Evolutionary conservation across 2,329 filamentous ascomycete genomes (phyloP), one percentile per base, ranked within the genome.

Genomic region (Dothidotthia symphoricarpi): DNA sequence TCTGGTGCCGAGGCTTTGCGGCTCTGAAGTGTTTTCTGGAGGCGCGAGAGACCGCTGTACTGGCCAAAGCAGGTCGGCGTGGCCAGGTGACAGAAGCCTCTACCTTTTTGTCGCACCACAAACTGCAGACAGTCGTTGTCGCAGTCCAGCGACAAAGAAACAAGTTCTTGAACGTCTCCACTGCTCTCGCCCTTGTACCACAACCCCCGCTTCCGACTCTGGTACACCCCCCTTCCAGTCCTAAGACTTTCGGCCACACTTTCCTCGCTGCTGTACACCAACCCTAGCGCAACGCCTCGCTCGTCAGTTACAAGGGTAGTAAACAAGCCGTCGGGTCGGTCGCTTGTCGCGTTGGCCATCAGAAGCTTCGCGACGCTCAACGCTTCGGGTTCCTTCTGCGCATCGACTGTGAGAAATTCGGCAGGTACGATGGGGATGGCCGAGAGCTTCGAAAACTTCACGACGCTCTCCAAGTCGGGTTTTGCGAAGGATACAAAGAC

Each of bases 111-210:
- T 54, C 81, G 83, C 28, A 97, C 91, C 11, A 88, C 79, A 65
- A 96, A 97, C 51, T 86, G 85, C 55, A 98, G 70, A 41, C 90
- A 94, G 67, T 98, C 93, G 49, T 85, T 85, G 67, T 98, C 93
- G 67, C 93, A 98, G 68, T 98, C 93, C 36, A 94, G 75, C 1
- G 85, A 85, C 49, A 98, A 78, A 40, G 82, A 82, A 15, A 97
- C 75, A 34, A 98, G 75, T 66, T 96, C 83, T 67, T 98, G 93
- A 10, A 87, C 88, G 64, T 97, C 90, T 11, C 93, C 93, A 36
- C 91, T 97, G 7, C 86, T 93, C 35, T 90, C 87, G 5, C 93
- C 93, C 73, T 98, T 98, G 69, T 95, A 85, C 93, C 93, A 98
- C 17, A 98, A 70, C 0, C 93, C 93, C 29, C 93, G 81, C 74